Evolutionary conservation across 2,329 filamentous ascomycete genomes (phyloP), one percentile per base, ranked within the genome.

Genomic region (Xylogone sp.): DNA sequence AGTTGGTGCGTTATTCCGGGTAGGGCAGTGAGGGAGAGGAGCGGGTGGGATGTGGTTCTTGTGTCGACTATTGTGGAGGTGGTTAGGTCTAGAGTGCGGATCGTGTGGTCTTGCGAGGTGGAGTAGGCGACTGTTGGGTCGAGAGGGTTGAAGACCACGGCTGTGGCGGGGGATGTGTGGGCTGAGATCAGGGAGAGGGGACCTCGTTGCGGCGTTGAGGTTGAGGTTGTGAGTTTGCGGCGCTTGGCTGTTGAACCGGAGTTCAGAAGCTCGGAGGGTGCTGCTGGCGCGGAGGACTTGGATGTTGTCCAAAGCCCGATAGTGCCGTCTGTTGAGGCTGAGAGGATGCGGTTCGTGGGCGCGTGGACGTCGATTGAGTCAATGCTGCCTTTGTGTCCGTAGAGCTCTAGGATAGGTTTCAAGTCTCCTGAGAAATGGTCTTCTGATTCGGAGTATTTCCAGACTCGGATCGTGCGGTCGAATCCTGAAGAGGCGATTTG

Each of bases 101-200:
- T 76, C 1, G 88, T 88, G 75, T 96, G 92, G 73, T 99, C 95
- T 73, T 89, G 88, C 18, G 91, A 96, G 20, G 86, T 84, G 1
- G 90, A 93, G 76, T 99, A 97, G 45, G 88, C 93, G 42, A 97
- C 90, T 13, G 90, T 96, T 10, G 84, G 72, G 70, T 97, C 93
- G 49, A 83, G 78, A 3, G 86, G 86, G 70, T 96, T 90, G 75
- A 99, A 97, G 45, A 90, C 79, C 34, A 87, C 88, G 49, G 86
- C 87, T 1, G 88, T 89, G 43, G 92, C 90, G 16, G 43, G 87
- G 80, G 10, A 84, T 79, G 51, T 82, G 81, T 77, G 97, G 87
- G 49, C 81, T 16, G 80, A 73, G 53, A 96, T 79, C 49, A 95
- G 75, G 42, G 84, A 77, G 6, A 97, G 76, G 4, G 93, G 84